These are phyloP conservation scores for Dactylellina cionopaga DNA, from an alignment of 2,329 filamentous ascomycete species.

Conservation along the genomic window DNA sequence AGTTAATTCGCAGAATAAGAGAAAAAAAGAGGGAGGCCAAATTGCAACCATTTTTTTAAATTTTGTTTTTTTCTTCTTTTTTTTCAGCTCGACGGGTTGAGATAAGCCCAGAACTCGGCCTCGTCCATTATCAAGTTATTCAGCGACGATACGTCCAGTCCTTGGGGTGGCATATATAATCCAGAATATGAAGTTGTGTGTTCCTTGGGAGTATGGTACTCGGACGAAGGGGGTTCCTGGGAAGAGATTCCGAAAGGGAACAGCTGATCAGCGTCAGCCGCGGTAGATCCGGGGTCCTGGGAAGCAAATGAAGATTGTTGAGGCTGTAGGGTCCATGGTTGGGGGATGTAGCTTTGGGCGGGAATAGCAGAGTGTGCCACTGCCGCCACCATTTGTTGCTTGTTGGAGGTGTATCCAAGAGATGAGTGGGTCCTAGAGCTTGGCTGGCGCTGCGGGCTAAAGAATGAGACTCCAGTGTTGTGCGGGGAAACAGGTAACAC, in stretches of 20 bases:
- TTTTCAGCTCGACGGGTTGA: conserved; percentile 6
- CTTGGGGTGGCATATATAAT: conserved; percentile 11
- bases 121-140: conserved; percentile 24
- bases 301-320: conserved; percentile 13
- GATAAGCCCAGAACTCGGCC: conserved; percentile 25
- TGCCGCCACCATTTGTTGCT: conserved; percentile 5
- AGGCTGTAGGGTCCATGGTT: conserved; percentile 23
- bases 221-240: conserved; percentile 25
- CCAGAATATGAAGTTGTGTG: conserved; percentile 17
- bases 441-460: conserved; percentile 13
- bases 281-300: conserved; percentile 23
- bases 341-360: background rate
- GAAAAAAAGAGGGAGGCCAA: background rate
- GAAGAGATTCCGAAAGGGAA: conserved; percentile 9
- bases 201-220: conserved; percentile 41
- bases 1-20: background rate
- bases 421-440: conserved; percentile 38
- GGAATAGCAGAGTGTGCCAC: background rate
- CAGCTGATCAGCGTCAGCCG: conserved; percentile 1
- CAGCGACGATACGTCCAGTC: conserved; percentile 26
- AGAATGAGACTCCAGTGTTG: conserved; percentile 30
- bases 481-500: conserved; percentile 27
- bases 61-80: background rate
- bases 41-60: background rate
- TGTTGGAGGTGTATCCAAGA: conserved; percentile 23